Base-by-base conservation (phyloP, 345 rosid genomes). In the Alliaria petiolata region DNA sequence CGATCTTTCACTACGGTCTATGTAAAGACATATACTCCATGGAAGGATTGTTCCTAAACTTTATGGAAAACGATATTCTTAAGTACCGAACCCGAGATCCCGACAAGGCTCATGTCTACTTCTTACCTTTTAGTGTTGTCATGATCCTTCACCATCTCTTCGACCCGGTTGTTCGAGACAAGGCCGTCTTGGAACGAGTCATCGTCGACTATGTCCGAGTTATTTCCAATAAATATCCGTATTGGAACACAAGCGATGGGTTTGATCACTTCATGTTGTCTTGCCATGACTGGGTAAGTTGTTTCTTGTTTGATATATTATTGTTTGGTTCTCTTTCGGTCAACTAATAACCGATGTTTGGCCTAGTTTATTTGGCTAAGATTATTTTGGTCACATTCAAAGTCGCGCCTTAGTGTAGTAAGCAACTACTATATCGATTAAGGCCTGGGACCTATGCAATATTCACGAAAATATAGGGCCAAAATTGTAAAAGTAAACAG, bases 191-290 rank as follows among this genome's bases (percentile, higher is more conserved):
- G 20, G 83, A 82, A 45, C 81, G 79, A 7, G 63, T 84, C 2
- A 67, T 88, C 16, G 79, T 76, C 0, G 93, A 88, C 65, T 88
- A 88, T 64, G 38, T 88, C 20, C 51, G 62, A 6, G 33, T 80
- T 43, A 62, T 86, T 26, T 78, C 93, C 16, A 14, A 15, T 8
- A 87, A 81, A 60, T 72, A 89, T 71, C 88, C 85, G 5, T 89
- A 76, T 28, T 89, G 98, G 93, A 92, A 92, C 62, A 75, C 86
- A 34, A 86, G 92, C 80, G 81, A 79, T 16, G 96, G 96, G 7
- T 87, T 85, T n/a, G 96, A 89, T 69, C 96, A 92, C 67, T 78
- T 84, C 77, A 89, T 92, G 90, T 82, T 87, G 31, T 83, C 96
- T 33, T 92, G 96, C 79, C 91, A 89, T 71, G 97, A 89, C 45